phyloP scores from a whole-genome alignment of 1,284 basidiomycete genomes.

The Cystobasidiaceae sp. region DNA sequence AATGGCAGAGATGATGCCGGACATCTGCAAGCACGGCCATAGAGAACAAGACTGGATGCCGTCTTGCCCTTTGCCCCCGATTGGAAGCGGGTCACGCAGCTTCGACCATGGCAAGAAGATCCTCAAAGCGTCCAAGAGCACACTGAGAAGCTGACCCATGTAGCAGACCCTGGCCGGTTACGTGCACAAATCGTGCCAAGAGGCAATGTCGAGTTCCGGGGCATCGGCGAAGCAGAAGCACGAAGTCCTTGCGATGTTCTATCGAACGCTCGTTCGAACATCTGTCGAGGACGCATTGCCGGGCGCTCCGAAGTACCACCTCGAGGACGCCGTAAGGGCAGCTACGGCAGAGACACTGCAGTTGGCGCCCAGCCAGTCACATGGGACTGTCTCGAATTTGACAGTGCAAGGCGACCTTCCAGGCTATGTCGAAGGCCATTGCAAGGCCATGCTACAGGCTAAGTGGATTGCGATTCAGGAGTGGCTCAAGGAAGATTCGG shows the following conservation, averaged over 20 bases:
- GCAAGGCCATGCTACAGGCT: too few species aligned
- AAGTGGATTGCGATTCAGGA: too few species aligned
- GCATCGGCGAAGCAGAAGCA: too few species aligned
- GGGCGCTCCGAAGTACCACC: not conserved
- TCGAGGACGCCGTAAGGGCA: not conserved
- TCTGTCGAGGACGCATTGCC: not conserved
- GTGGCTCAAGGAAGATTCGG: too few species aligned
- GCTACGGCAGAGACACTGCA: too few species aligned
- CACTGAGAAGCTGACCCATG: not conserved
- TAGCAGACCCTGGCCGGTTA: not conserved
- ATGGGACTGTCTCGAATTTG: not conserved
- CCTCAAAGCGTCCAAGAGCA: not conserved
- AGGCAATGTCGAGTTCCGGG: not conserved
- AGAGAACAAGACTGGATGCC: too few species aligned
- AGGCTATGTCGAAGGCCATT: not conserved
- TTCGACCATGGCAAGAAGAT: not conserved
- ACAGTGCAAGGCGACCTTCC: not conserved
- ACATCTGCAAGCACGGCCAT: too few species aligned
- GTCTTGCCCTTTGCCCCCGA: too few species aligned
- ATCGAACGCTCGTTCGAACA: not conserved
- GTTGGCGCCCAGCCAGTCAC: too few species aligned
- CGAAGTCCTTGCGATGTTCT: not conserved
- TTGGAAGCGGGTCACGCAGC: too few species aligned
- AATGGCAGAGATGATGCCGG: not conserved
- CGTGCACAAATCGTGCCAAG: not conserved